Conservation (phyloP, 345 rosid species). For the Salix caprea region DNA sequence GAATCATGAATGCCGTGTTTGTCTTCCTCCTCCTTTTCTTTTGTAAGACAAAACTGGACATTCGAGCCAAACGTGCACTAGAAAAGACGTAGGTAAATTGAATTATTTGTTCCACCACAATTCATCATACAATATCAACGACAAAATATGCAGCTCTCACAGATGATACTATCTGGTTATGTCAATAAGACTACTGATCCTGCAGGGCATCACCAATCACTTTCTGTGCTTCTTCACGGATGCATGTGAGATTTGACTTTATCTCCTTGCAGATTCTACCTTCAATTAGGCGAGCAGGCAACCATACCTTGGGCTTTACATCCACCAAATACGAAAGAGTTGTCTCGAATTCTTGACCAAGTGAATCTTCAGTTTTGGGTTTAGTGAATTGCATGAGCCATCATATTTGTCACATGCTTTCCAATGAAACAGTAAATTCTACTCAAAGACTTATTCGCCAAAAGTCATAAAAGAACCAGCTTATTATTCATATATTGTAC, state of each 20-base stretch:
- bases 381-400: constrained; percentile 37
- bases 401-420: constrained; percentile 4
- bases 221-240: constrained; percentile 61
- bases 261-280: constrained; percentile 76
- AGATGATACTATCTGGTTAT: neutral
- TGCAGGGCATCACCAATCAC: constrained; percentile 15
- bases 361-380: constrained; percentile 26
- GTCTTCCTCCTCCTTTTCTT: neutral
- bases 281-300: constrained; percentile 74
- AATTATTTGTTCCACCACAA: neutral
- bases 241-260: constrained; percentile 54
- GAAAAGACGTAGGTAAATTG: neutral
- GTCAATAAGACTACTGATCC: constrained; percentile 9
- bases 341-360: constrained; percentile 43
- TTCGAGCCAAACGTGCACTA: neutral
- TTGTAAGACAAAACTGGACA: neutral
- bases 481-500: neutral
- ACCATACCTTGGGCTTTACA: constrained; percentile 76
- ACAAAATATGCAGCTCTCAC: neutral
- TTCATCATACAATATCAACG: neutral
- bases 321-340: constrained; percentile 61
- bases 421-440: neutral
- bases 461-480: neutral
- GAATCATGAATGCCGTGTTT: neutral
- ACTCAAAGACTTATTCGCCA: neutral